A percentile compares a stretch with the other conserved stretches of the same genome.
Conservation (phyloP, 2,329 filamentous ascomycete genomes). For the Paecilomyces niveus region DNA sequence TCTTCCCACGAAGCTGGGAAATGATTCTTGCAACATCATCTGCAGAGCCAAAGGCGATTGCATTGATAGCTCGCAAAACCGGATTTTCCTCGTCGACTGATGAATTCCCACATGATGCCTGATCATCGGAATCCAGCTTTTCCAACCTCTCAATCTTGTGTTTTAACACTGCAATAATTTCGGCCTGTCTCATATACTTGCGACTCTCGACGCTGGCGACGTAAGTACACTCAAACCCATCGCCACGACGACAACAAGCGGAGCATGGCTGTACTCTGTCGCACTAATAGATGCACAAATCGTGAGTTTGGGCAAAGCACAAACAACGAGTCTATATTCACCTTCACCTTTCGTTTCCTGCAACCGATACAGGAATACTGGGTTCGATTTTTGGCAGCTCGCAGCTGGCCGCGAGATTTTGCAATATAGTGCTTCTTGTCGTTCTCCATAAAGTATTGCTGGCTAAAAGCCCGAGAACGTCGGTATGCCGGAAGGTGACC, state of each 20-base stretch:
- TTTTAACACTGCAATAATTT: background rate
- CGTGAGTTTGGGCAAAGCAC: background rate
- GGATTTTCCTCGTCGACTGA: background rate
- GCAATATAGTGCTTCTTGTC: background rate
- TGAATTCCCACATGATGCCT: background rate
- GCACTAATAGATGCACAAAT: background rate
- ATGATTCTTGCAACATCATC: background rate
- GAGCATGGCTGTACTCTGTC: slow-evolving; percentile 1
- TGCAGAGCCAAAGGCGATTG: background rate
- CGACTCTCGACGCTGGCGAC: background rate
- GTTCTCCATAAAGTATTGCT: background rate
- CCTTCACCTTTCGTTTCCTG: background rate
- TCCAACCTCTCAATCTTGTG: background rate
- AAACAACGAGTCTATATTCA: background rate
- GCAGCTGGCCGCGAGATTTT: background rate
- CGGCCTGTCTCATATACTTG: slow-evolving; percentile 1
- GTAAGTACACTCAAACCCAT: background rate
- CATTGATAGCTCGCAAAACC: background rate
- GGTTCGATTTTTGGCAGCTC: background rate
- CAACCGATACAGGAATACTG: background rate
- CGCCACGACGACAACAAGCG: background rate
- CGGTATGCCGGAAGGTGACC: background rate
- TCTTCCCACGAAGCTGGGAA: background rate
- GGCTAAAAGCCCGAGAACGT: background rate
- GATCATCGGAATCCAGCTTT: background rate